Evolutionary conservation across 2,329 filamentous ascomycete species (phyloP).

Genomic region (Pestalotiopsis sp.): DNA sequence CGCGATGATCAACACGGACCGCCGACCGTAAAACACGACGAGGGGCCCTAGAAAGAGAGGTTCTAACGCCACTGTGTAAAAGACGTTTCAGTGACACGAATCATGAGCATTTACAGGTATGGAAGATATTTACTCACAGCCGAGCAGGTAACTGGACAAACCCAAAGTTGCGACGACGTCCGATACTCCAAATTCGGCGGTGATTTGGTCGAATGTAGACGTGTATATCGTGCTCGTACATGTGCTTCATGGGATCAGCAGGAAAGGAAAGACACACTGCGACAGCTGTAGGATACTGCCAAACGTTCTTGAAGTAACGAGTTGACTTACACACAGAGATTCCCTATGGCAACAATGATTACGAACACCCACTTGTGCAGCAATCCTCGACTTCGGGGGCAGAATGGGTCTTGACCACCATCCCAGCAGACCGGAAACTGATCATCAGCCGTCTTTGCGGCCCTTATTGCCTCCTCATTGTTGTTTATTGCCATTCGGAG

Average conservation of each 20-base stretch:
- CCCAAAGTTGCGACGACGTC: background rate
- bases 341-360: conserved; percentile 70
- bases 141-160: background rate
- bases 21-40: conserved; percentile 79
- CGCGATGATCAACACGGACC: conserved; percentile 77
- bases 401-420: conserved; percentile 71
- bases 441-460: background rate
- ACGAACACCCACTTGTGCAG: conserved; percentile 78
- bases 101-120: background rate
- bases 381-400: conserved; percentile 72
- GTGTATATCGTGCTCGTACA: conserved; percentile 89
- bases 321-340: conserved; percentile 81
- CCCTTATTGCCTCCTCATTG: background rate
- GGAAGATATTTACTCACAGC: background rate
- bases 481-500: background rate
- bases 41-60: conserved; percentile 66
- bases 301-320: background rate
- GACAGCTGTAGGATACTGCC: conserved; percentile 8
- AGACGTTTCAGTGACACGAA: background rate
- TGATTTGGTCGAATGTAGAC: conserved; percentile 25
- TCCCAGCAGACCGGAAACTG: conserved; percentile 61
- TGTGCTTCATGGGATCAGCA: conserved; percentile 56
- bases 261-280: conserved; percentile 16
- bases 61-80: conserved; percentile 50
- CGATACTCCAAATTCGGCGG: background rate